Conservation (phyloP, 805 yeast species). For the Debaryomyces maramus region DNA sequence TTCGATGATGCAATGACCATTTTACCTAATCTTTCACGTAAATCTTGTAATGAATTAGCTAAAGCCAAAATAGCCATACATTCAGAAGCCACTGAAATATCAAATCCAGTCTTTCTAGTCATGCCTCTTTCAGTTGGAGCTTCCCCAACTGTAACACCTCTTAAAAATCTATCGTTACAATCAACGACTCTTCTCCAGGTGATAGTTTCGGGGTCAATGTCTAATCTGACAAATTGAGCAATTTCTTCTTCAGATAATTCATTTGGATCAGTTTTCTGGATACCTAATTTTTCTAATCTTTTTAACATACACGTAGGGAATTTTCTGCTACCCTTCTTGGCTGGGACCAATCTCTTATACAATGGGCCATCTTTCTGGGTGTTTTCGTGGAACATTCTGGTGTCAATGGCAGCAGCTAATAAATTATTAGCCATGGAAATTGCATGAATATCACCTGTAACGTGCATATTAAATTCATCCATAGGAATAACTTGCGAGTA, state of each 20-base stretch:
- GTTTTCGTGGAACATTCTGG: constrained; percentile 80
- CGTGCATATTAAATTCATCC: constrained; percentile 86
- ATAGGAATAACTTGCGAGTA: constrained; percentile 84
- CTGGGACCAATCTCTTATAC: constrained; percentile 73
- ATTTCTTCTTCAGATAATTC: constrained; percentile 71
- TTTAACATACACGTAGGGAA: constrained; percentile 68
- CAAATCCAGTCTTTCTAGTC: constrained; percentile 74
- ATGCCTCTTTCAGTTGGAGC: constrained; percentile 80
- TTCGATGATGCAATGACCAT: constrained; percentile 73
- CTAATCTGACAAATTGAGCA: constrained; percentile 61
- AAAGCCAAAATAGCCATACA: constrained; percentile 83
- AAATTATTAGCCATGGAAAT: constrained; percentile 79
- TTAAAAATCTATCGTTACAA: constrained; percentile 75
- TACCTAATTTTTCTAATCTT: constrained; percentile 68
- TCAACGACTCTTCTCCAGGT: constrained; percentile 85
- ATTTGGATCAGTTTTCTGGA: constrained; percentile 68
- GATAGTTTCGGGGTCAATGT: constrained; percentile 76
- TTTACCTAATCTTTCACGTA: constrained; percentile 72
- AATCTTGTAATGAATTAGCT: constrained; percentile 65
- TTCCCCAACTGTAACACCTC: constrained; percentile 78
- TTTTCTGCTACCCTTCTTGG: constrained; percentile 65
- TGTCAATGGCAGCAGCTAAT: constrained; percentile 82
- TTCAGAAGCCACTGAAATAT: constrained; percentile 83
- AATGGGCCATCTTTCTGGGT: constrained; percentile 75
- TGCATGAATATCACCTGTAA: constrained; percentile 85